Conservation (phyloP, 805 yeast genomes). For the Kodamaea nitidulidarum region DNA sequence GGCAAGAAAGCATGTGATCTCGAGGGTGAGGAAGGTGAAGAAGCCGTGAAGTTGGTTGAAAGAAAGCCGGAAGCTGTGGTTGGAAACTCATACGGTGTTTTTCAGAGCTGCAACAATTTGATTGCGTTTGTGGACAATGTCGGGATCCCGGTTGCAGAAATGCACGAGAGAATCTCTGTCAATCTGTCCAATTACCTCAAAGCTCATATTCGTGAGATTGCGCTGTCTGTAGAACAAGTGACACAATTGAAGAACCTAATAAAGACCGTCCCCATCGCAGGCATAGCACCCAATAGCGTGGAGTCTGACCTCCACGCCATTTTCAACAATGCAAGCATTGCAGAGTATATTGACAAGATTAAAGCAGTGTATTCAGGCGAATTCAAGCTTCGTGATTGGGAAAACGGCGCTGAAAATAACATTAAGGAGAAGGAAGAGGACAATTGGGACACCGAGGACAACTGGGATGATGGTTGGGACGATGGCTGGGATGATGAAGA, state of each 20-base stretch:
- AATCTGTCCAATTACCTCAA: slow-evolving; percentile 1
- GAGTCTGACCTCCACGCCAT: slow-evolving; percentile 8
- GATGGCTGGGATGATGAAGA: slow-evolving; percentile 25
- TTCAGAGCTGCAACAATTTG: slow-evolving; percentile 1
- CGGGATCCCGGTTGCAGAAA: slow-evolving; percentile 3
- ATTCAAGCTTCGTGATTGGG: slow-evolving; percentile 7
- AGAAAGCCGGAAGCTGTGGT: too few relatives aligned
- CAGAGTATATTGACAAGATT: slow-evolving; percentile 29
- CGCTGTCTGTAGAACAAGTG: slow-evolving; percentile 4
- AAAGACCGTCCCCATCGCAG: slow-evolving; percentile 14
- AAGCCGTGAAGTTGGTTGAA: background rate
- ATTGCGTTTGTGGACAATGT: slow-evolving; percentile 2
- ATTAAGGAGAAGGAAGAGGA: slow-evolving; percentile 7
- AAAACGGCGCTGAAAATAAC: background rate
- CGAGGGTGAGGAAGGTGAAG: slow-evolving; percentile 7
- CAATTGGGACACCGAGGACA: slow-evolving; percentile 13
- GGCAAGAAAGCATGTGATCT: slow-evolving; percentile 1
- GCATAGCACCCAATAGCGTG: slow-evolving; percentile 1
- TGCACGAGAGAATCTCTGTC: background rate
- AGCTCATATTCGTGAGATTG: slow-evolving; percentile 1
- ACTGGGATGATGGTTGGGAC: slow-evolving; percentile 28
- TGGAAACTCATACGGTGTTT: too few relatives aligned
- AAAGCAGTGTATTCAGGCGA: slow-evolving; percentile 11
- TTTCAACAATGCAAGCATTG: slow-evolving; percentile 25
- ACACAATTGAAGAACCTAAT: slow-evolving; percentile 10